Conservation (phyloP, 2,329 filamentous ascomycete genomes). For the Cercospora sp. region DNA sequence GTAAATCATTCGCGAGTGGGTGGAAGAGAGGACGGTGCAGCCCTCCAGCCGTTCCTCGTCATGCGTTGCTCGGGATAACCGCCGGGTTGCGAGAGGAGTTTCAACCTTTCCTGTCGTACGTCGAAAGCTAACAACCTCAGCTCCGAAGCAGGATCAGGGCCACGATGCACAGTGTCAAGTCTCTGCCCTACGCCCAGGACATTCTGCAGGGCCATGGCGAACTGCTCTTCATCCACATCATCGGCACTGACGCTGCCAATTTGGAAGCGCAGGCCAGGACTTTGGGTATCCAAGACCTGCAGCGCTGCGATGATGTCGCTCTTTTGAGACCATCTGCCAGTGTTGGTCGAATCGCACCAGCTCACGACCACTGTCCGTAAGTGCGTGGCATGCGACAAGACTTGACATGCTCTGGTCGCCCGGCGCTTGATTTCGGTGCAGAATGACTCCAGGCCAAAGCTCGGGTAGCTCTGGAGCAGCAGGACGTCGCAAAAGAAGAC, state of each 20-base stretch:
- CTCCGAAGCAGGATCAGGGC: slow-evolving; percentile 14
- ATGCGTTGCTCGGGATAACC: slow-evolving; percentile 12
- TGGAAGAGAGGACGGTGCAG: slow-evolving; percentile 21
- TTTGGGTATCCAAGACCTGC: slow-evolving; percentile 18
- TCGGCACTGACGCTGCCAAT: slow-evolving; percentile 33
- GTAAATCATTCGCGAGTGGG: slow-evolving; percentile 14
- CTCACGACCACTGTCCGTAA: slow-evolving; percentile 34
- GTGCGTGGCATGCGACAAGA: slow-evolving; percentile 29
- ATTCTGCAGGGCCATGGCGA: slow-evolving; percentile 28
- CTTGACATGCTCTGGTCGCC: slow-evolving; percentile 34
- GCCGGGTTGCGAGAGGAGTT: slow-evolving; percentile 15
- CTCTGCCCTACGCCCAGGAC: slow-evolving; percentile 24
- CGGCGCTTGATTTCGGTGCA: slow-evolving; percentile 36
- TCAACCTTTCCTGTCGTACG: slow-evolving; percentile 29
- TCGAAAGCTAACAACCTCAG: slow-evolving; percentile 35
- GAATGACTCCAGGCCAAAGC: slow-evolving; percentile 34
- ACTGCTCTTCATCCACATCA: slow-evolving; percentile 26
- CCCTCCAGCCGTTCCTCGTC: slow-evolving; percentile 24
- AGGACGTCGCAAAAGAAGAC: slow-evolving; percentile 39
- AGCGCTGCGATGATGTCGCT: slow-evolving; percentile 32
- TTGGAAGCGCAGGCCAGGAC: slow-evolving; percentile 26
- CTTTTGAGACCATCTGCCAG: slow-evolving; percentile 33
- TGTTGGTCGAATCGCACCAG: slow-evolving; percentile 38
- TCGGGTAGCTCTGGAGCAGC: slow-evolving; percentile 37
- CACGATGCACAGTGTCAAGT: slow-evolving; percentile 17